phyloP scores from a whole-genome alignment of 2,329 filamentous ascomycete species.

The Exophiala xenobiotica region DNA sequence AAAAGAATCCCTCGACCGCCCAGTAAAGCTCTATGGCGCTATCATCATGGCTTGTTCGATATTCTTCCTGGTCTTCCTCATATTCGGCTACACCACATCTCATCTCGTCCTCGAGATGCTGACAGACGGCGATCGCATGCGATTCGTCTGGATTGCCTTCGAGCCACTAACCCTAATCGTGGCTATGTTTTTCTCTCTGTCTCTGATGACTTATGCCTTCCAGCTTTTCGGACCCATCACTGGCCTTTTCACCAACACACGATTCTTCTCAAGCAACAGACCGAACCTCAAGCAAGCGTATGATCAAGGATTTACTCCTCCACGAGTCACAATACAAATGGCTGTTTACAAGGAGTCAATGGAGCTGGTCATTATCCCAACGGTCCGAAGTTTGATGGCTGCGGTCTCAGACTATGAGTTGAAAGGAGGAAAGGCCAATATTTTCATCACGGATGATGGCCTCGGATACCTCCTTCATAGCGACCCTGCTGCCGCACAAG shows the following conservation, averaged over 20 bases:
- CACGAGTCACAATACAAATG: constrained; percentile 71
- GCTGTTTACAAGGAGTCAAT: constrained; percentile 87
- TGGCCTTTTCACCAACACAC: constrained; percentile 45
- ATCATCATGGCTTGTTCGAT: constrained; percentile 66
- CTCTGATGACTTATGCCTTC: constrained; percentile 38
- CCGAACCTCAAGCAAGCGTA: constrained; percentile 73
- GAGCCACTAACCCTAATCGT: constrained; percentile 18
- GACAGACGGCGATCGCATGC: constrained; percentile 62
- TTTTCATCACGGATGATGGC: constrained; percentile 42
- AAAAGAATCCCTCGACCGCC: constrained; percentile 23
- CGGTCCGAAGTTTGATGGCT: constrained; percentile 55
- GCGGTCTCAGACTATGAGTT: constrained; percentile 63
- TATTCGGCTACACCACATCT: constrained; percentile 68
- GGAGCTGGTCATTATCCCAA: constrained; percentile 61
- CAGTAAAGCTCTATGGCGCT: constrained; percentile 19
- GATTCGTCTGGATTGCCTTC: constrained; percentile 55
- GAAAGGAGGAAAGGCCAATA: constrained; percentile 42
- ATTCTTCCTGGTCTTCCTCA: constrained; percentile 62
- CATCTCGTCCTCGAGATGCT: constrained; percentile 67
- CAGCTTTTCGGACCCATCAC: constrained; percentile 54
- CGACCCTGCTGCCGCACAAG: constrained; percentile 32
- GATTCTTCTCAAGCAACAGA: constrained; percentile 70
- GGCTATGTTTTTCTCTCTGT: constrained; percentile 24
- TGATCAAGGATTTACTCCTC: constrained; percentile 28
- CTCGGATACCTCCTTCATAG: constrained; percentile 34